Evolutionary conservation across 768 basidiomycete species (phyloP).

Genomic region (Boletus reticulatus): DNA sequence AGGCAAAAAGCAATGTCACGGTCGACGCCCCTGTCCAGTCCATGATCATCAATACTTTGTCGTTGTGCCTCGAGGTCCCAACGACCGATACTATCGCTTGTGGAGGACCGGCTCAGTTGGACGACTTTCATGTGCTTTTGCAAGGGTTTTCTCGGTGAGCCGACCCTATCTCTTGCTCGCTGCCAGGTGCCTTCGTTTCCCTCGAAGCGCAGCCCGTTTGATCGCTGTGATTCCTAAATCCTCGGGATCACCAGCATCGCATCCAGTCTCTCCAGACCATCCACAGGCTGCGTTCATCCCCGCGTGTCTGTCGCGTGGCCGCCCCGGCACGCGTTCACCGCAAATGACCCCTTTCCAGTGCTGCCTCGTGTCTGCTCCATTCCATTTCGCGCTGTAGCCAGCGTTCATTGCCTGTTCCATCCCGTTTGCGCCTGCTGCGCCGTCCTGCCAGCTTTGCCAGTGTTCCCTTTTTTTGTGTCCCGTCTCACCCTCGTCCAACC

Average conservation of each 20-base stretch:
- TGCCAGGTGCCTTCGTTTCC: too few species aligned
- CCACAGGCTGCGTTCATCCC: neutral
- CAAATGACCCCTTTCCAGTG: conserved; percentile 26
- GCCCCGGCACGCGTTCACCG: conserved; percentile 9
- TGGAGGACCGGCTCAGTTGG: neutral
- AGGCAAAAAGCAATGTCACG: too few species aligned
- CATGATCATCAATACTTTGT: too few species aligned
- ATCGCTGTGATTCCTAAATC: neutral
- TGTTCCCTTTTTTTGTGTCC: neutral
- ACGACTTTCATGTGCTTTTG: neutral
- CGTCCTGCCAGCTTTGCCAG: conserved; percentile 2
- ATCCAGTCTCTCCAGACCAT: neutral
- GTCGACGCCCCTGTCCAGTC: too few species aligned
- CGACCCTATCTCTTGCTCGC: neutral
- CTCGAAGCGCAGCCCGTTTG: too few species aligned
- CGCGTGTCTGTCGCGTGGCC: conserved; percentile 15
- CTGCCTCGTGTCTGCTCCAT: conserved; percentile 30
- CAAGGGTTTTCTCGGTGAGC: neutral
- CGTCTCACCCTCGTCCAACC: neutral
- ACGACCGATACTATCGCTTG: too few species aligned
- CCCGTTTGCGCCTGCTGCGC: conserved; percentile 25
- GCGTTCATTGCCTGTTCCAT: conserved; percentile 21
- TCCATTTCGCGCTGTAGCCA: conserved; percentile 15
- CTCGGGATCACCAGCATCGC: neutral
- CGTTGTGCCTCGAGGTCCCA: too few species aligned